phyloP scores from a whole-genome alignment of 116 monocot species.

The Posidonia oceanica region DNA sequence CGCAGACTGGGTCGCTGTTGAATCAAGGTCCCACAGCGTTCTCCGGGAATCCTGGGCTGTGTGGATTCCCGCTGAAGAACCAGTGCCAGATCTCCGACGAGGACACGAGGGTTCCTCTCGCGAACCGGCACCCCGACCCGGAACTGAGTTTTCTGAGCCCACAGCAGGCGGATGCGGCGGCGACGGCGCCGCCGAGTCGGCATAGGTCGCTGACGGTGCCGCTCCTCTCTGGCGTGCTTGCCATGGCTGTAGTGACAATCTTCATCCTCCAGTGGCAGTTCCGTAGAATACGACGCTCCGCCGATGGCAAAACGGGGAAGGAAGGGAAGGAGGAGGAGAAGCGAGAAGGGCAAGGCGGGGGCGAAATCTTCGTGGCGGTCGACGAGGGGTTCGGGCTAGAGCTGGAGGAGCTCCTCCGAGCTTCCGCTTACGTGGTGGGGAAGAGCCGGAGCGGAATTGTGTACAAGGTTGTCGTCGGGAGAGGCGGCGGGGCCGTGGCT shows the following conservation, averaged over 20 bases:
- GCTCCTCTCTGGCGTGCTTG: constrained; percentile 41
- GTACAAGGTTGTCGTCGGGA: constrained; percentile 64
- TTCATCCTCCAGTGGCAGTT: constrained; percentile 61
- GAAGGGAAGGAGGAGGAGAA: constrained; percentile 25
- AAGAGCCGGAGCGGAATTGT: constrained; percentile 88
- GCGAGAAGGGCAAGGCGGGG: constrained; percentile 32
- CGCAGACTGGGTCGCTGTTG: constrained; percentile 65
- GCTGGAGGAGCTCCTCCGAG: constrained; percentile 83
- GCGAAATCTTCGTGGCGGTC: constrained; percentile 68
- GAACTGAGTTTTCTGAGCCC: constrained; percentile 18
- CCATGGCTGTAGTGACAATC: constrained; percentile 28
- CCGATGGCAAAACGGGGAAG: constrained; percentile 10
- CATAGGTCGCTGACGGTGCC: constrained; percentile 24
- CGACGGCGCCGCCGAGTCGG: constrained; percentile 1
- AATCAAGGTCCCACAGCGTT: constrained; percentile 98
- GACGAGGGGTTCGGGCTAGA: constrained; percentile 79
- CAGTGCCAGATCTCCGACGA: constrained; percentile 20
- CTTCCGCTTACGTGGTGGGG: constrained; percentile 83
- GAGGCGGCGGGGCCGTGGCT: constrained; percentile 42
- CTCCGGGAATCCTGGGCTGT: constrained; percentile 53
- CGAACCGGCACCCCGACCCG: constrained; percentile 9
- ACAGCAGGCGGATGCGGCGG: constrained; percentile 1
- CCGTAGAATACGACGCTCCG: constrained; percentile 18
- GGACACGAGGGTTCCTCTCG: constrained; percentile 12
- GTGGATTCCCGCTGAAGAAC: constrained; percentile 72